Base-by-base conservation (phyloP, 1,139 yeast genomes). In the Magnusiomyces clavatus region DNA sequence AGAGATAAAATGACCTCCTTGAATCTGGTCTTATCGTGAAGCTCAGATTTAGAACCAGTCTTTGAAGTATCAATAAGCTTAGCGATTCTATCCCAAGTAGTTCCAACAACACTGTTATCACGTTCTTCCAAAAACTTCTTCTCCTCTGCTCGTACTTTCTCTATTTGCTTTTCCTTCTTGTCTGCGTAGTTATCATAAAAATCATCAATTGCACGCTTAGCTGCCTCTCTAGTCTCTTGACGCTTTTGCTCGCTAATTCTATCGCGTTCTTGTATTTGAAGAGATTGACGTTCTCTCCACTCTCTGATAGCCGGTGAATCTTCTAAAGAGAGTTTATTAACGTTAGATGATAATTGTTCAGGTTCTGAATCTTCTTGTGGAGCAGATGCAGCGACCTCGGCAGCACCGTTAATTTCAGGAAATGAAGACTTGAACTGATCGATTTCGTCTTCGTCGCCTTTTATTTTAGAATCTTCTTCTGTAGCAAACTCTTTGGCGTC, bases 121-220 rank as follows among this genome's bases (percentile, higher is more conserved):
- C 95, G 82, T 64, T 86, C 82, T 55, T 77, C 81, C 56, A 87
- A 69, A 64, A 83, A 90, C 54, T 77, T 79, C 57, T 65, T 64
- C 59, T 83, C 87, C 61, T 87, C 88, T 58, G 82, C 85, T 54
- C 77, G 52, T 8, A 87, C 83, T 55, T 80, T 77, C 57, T 79
- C 82, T 56, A 84, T 74, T 52, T 81, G 80, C 58, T 78, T 78
- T 53, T 88, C 95, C 70, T 83, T 86, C 73, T 92, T 92, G 64
- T 77, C 75, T 71, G 88, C 89, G 76, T 94, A 94, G 65, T 84
- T 85, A 61, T 89, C 96, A 70, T 94, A 94, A 70, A 92, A 92
- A 60, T 87, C 96, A 67, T 92, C 97, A 63, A 90, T 82, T 51
- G 92, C 83, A 65, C 82, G 81, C 63, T 82, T 80, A n/a, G 98